These are phyloP conservation scores for Kalanchoe fedtschenkoi DNA, from an alignment of 164 flowering plant species.

Conservation along the genomic window DNA sequence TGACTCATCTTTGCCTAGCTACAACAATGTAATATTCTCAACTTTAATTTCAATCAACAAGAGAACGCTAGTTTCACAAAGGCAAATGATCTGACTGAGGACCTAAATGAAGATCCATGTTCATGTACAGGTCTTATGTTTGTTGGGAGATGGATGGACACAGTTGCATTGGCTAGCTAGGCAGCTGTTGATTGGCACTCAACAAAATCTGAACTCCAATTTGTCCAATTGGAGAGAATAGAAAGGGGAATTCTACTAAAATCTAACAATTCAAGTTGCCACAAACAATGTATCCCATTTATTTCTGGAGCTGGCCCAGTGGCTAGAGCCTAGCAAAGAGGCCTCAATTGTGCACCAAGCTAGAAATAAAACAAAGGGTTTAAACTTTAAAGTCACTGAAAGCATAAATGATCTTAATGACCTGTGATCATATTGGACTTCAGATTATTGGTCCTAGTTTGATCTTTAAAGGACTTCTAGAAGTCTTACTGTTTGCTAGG, in stretches of 20 bases:
- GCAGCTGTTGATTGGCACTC: not conserved
- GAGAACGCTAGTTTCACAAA: not conserved
- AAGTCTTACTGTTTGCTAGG: not conserved
- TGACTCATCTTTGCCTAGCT: too few relatives aligned
- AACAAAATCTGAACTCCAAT: not conserved
- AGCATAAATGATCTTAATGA: not conserved
- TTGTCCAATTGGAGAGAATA: not conserved
- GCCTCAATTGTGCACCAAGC: not conserved
- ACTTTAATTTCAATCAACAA: not conserved
- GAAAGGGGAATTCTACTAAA: not conserved
- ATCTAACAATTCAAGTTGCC: not conserved
- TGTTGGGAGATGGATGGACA: conserved; percentile 3
- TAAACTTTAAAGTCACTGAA: not conserved
- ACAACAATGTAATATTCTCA: too few relatives aligned
- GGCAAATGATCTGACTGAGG: not conserved
- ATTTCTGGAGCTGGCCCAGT: not conserved
- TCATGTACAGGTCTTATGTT: conserved; percentile 3
- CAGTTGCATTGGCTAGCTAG: not conserved
- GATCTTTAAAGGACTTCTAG: not conserved
- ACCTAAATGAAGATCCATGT: not conserved
- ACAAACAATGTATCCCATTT: not conserved
- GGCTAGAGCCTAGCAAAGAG: not conserved
- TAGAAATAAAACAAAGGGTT: not conserved
- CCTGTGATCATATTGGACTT: not conserved
- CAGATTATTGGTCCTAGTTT: not conserved